Evolutionary conservation across 2,329 filamentous ascomycete species (phyloP), one percentile per base, ranked within the genome.

Genomic region (Fusarium irregulare): DNA sequence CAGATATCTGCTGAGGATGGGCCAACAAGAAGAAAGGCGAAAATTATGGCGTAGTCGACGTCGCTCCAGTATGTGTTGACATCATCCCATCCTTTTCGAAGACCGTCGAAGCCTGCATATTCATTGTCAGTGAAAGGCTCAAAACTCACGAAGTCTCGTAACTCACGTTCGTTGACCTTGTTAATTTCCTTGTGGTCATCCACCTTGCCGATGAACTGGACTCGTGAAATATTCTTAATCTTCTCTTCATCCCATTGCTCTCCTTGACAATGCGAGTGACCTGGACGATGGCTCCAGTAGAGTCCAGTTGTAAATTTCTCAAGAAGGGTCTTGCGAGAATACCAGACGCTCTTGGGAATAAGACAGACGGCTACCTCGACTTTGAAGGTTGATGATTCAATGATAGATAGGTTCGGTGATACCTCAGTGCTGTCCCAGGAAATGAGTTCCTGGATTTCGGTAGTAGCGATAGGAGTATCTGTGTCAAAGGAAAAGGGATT

Each of bases 1-100:
- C 47, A 66, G 18, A 25, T 41, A 0, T 66, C 61, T 1, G n/a
- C 4, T 3, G 63, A 66, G 3, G 61, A 41, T 0, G 40, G 28
- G 3, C 61, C 54, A 8, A 60, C 54, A 11, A 66, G 42, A 32
- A 66, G 63, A 3, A 49, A 66, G 1, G 40, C 25, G 5, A 66
- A 3, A 2, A 54, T 50, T 0, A 66, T 66, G 1, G 66, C 60
- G 25, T 69, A 69, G 46, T 68, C 66, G 2, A 68, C 40, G 3
- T 66, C 30, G 1, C 40, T 68, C 66, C 66, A 68, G 50, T 40
- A 68, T 20, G 41, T 34, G 8, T 68, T 66, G 2, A 32, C 8
- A 18, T 69, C 60, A 14, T 54, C 7, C 66, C 66, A 68, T 6
- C 18, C 49, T 18, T 32, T 20, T 9, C 27, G 9, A 4, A 68